Conservation (phyloP, 257 asterid species). For the Solanum dulcamara region DNA sequence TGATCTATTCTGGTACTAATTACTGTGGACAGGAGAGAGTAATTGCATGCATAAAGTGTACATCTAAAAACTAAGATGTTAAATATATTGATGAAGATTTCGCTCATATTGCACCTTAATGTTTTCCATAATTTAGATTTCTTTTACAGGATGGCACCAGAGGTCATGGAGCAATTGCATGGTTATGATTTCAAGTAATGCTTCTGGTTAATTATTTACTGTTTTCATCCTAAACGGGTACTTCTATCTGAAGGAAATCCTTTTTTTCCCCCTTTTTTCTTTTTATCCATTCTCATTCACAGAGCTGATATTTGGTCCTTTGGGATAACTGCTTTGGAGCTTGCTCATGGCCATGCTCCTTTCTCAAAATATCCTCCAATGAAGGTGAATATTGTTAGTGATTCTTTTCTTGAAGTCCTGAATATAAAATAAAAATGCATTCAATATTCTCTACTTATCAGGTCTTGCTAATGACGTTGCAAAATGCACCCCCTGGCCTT, state of each 20-base stretch:
- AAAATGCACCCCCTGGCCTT: constrained; percentile 99
- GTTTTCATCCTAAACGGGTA: background rate
- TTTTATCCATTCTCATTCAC: background rate
- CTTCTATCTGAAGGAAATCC: background rate
- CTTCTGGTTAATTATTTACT: constrained; percentile 16
- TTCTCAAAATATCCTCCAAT: constrained; percentile 98
- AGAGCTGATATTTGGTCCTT: constrained; percentile 99
- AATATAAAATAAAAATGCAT: background rate
- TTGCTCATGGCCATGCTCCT: constrained; percentile 99
- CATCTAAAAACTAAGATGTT: background rate
- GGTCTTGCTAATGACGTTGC: constrained; percentile 98
- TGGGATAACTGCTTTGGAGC: constrained; percentile 99
- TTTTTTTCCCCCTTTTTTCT: background rate
- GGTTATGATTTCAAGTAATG: constrained; percentile 93
- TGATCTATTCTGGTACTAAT: background rate
- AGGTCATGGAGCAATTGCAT: constrained; percentile 93
- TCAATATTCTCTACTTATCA: constrained; percentile 13
- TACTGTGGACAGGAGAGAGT: background rate
- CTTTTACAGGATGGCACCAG: constrained; percentile 95
- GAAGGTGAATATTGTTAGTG: constrained; percentile 47
- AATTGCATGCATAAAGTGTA: background rate
- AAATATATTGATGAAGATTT: background rate
- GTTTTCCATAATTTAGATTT: constrained; percentile 6
- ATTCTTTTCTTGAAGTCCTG: background rate
- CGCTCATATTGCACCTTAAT: background rate